These are phyloP conservation scores for Diaporthe helianthi DNA, from an alignment of 2,329 filamentous ascomycete genomes.

Conservation along the genomic window DNA sequence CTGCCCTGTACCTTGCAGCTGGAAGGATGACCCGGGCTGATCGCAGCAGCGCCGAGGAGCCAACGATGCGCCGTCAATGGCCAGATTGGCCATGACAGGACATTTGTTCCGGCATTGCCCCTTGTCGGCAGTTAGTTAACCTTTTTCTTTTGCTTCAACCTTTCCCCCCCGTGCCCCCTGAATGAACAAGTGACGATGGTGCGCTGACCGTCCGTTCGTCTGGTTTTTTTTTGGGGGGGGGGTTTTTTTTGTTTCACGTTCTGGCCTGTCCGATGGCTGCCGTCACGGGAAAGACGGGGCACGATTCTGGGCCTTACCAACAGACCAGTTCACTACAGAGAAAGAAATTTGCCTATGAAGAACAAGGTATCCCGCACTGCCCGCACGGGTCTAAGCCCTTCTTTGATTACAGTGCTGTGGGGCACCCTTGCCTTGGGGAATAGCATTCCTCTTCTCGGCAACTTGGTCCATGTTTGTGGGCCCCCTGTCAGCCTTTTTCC, in stretches of 20 bases:
- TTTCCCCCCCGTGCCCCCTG: background rate
- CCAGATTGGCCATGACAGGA: background rate
- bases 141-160: background rate
- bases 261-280: slow-evolving; percentile 9
- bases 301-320: background rate
- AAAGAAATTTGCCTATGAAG: background rate
- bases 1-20: slow-evolving; percentile 36
- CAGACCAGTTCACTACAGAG: too few relatives aligned
- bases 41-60: slow-evolving; percentile 9
- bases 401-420: slow-evolving; percentile 23
- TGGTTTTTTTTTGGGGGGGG: too few relatives aligned
- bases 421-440: slow-evolving; percentile 18
- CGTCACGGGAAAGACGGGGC: background rate
- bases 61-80: slow-evolving; percentile 16
- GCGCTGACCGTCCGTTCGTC: slow-evolving; percentile 21
- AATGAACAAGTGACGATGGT: background rate
- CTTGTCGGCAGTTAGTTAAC: background rate
- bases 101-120: background rate
- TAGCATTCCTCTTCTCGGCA: slow-evolving; percentile 11
- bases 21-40: slow-evolving; percentile 33
- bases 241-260: slow-evolving; percentile 22
- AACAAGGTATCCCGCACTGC: background rate
- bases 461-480: slow-evolving; percentile 9
- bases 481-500: background rate
- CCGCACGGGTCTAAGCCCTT: slow-evolving; percentile 14